Percentiles rank a stretch among this genome's conserved stretches.
phyloP scores from a whole-genome alignment of 140 eudicot genomes.

The Flaveria floridana region DNA sequence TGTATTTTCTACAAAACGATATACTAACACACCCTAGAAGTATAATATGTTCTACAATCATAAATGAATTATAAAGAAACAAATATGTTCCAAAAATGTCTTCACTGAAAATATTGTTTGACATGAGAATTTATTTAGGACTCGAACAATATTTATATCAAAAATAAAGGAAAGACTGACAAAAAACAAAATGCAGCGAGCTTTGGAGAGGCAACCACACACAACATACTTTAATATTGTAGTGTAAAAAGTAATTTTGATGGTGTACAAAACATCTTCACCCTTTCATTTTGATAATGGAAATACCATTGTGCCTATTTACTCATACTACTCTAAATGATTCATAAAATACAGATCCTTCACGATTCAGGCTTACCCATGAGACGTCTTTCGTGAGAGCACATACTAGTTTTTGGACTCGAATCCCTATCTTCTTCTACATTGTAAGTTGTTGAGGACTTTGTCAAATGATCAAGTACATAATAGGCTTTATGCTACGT shows the following conservation, averaged over 20 bases:
- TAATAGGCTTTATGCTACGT: not conserved
- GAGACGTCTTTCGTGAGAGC: constrained; percentile 73
- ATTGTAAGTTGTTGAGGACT: constrained; percentile 44
- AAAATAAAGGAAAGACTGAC: not conserved
- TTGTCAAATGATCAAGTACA: not conserved
- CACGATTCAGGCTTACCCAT: constrained; percentile 62
- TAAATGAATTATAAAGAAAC: too few relatives aligned
- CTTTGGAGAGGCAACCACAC: not conserved
- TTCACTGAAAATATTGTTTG: too few relatives aligned
- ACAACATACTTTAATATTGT: not conserved
- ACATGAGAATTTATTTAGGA: too few relatives aligned
- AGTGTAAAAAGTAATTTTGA: not conserved
- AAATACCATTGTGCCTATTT: not conserved
- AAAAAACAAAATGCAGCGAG: not conserved
- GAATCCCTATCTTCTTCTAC: constrained; percentile 47
- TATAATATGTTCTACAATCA: too few relatives aligned
- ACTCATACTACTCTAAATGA: not conserved
- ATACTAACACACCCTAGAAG: not conserved
- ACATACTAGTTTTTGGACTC: constrained; percentile 58
- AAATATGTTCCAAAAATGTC: too few relatives aligned
- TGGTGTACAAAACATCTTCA: too few relatives aligned
- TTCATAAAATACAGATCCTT: constrained; percentile 47
- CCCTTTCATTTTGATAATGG: not conserved
- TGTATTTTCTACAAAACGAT: not conserved
- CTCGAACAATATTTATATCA: not conserved